Evolutionary conservation across 2,329 filamentous ascomycete genomes (phyloP).

Genomic region (Ophiosphaerella herpotricha): DNA sequence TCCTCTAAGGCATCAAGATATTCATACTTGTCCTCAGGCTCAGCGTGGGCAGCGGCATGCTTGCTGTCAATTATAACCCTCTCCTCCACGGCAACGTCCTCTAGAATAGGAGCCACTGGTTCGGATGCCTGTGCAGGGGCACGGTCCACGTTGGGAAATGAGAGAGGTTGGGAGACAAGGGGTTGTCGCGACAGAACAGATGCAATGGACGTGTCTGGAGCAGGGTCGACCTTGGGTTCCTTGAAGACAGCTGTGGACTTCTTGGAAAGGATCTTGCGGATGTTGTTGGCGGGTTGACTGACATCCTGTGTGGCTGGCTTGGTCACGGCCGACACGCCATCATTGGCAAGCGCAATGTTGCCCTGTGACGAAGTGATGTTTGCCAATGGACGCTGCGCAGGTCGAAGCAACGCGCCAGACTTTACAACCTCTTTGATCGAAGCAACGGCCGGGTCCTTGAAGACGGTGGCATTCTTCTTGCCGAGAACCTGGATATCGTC

Average conservation of each 20-base stretch:
- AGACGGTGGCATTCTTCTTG: constrained; percentile 43
- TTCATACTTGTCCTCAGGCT: constrained; percentile 36
- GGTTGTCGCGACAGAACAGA: constrained; percentile 27
- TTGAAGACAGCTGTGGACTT: constrained; percentile 61
- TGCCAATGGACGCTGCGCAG: constrained; percentile 64
- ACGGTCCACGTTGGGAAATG: constrained; percentile 30
- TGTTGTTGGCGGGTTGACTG: constrained; percentile 41
- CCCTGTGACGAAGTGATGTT: constrained; percentile 21
- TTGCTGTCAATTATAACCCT: constrained; percentile 16
- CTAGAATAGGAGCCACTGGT: constrained; percentile 18
- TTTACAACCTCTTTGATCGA: constrained; percentile 48
- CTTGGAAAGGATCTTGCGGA: constrained; percentile 57
- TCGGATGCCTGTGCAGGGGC: constrained; percentile 21
- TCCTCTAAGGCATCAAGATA: constrained; percentile 46
- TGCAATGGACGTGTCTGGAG: constrained; percentile 17
- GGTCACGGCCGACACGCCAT: constrained; percentile 22
- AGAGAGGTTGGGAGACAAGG: constrained; percentile 25
- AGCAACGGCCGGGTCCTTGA: constrained; percentile 37
- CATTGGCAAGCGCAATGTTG: constrained; percentile 19
- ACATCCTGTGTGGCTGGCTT: constrained; percentile 32
- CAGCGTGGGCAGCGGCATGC: constrained; percentile 12
- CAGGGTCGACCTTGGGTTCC: constrained; percentile 44
- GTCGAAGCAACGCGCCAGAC: constrained; percentile 56
- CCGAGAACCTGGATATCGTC: constrained; percentile 61
- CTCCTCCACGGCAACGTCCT: constrained; percentile 17